A percentile compares a stretch with the other conserved stretches of the same genome.
phyloP scores from a whole-genome alignment of 257 asterid genomes.

The Nicotiana obtusifolia region DNA sequence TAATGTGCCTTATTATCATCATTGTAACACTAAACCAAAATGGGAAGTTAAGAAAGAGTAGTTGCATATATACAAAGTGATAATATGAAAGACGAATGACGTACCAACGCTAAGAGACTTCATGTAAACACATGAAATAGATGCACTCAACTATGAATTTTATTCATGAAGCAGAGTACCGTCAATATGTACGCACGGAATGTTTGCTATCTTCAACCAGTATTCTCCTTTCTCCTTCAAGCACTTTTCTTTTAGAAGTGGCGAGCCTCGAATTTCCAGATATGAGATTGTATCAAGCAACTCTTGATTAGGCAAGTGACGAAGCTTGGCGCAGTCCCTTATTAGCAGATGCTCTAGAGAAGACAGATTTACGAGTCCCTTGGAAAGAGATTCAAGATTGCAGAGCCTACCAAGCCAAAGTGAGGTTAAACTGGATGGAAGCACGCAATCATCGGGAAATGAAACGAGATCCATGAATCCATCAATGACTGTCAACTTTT shows the following conservation, averaged over 20 bases:
- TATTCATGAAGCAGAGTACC: background rate
- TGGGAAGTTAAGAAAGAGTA: background rate
- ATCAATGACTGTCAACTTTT: background rate
- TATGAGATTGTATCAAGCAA: background rate
- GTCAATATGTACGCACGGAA: background rate
- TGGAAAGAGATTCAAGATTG: slow-evolving; percentile 7
- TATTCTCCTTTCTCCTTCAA: slow-evolving; percentile 9
- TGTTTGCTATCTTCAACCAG: slow-evolving; percentile 7
- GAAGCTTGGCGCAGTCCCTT: slow-evolving; percentile 5
- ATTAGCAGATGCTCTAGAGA: background rate
- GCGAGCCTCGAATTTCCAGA: background rate
- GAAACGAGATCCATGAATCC: slow-evolving; percentile 12
- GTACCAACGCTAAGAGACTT: background rate
- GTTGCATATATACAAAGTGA: background rate
- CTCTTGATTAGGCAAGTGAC: background rate
- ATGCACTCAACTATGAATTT: background rate
- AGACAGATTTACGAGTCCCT: background rate
- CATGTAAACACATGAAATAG: background rate
- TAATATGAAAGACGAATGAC: background rate
- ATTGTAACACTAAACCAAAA: background rate
- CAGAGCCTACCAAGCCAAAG: background rate
- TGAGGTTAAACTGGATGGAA: slow-evolving; percentile 5
- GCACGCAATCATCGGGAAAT: slow-evolving; percentile 2
- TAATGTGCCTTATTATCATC: background rate
- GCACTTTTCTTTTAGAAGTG: slow-evolving; percentile 9